Base-by-base conservation (phyloP, 2,329 filamentous ascomycete genomes). In the Colletotrichum chrysophilum region DNA sequence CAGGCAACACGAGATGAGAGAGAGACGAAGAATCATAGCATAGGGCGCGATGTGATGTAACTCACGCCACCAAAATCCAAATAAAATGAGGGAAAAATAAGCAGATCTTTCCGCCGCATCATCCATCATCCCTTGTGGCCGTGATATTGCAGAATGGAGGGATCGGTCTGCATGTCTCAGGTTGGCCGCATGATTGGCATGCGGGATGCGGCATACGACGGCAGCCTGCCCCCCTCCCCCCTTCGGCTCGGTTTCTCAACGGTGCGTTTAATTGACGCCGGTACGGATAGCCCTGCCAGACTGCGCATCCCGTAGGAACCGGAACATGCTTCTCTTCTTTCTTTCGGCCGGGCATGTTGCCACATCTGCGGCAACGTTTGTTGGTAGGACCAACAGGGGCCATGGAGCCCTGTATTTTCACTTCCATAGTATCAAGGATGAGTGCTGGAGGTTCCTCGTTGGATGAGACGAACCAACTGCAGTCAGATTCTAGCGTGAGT, bases 161-260 rank as follows among this genome's bases (percentile, higher is more conserved):
- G 62, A 75, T 75, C 73, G 38, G 69, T 67, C 69, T 75, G 73
- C 73, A 64, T 72, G 73, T 75, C 73, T 75, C 73, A 75, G 73
- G 73, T 75, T 34, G 43, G 61, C 48, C 73, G 73, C 69, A 72
- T 71, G 34, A 75, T 43, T 72, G 73, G 62, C 70, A 74, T 76
- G 70, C 70, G 74, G 74, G 30, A 73, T 68, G 48, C 74, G 74
- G 74, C 48, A 76, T 65, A 43, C 70, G 70, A 60, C 71, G 65
- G 52, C 66, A 21, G 43, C 43, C 43, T 52, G 43, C 43, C 43
- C 43, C n/a, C n/a, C 43, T 12, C n/a, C 43, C 43, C n/a, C 43
- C 43, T 21, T 62, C 69, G 62, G 62, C 62, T 75, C 69, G 69
- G 62, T 64, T 72, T 64, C 69, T 62, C 55, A 72, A 75, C 73